Conservation (phyloP, 768 basidiomycete genomes). For the Lactarius tabidus region DNA sequence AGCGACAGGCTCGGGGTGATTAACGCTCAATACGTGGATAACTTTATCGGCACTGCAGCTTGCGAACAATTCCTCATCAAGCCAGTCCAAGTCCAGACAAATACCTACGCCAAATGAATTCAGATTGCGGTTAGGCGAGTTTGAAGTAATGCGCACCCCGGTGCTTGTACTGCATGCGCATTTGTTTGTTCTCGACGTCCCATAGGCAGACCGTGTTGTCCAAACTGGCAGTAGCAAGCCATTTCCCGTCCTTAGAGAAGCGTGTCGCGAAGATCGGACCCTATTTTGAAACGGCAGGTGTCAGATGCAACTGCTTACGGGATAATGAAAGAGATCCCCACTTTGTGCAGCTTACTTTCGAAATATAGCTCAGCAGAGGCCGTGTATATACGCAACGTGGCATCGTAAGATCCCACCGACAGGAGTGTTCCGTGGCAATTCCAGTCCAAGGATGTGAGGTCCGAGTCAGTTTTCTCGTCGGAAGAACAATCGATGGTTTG, state of each 20-base stretch:
- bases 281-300: slow-evolving; percentile 35
- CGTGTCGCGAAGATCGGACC: slow-evolving; percentile 76
- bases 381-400: slow-evolving; percentile 64
- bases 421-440: slow-evolving; percentile 66
- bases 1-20: slow-evolving; percentile 49
- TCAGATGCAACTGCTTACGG: background rate
- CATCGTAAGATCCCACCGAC: slow-evolving; percentile 76
- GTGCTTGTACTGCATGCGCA: slow-evolving; percentile 65
- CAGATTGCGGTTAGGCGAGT: background rate
- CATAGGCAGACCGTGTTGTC: slow-evolving; percentile 77
- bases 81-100: slow-evolving; percentile 79
- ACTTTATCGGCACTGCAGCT: slow-evolving; percentile 68
- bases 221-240: slow-evolving; percentile 72
- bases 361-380: slow-evolving; percentile 59
- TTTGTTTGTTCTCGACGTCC: slow-evolving; percentile 59
- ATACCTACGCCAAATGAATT: slow-evolving; percentile 44
- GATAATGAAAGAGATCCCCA: slow-evolving; percentile 32
- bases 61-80: slow-evolving; percentile 64
- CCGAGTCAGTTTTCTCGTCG: slow-evolving; percentile 45
- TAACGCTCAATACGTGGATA: slow-evolving; percentile 58
- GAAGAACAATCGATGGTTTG: slow-evolving; percentile 48
- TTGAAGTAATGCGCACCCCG: slow-evolving; percentile 43
- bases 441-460: slow-evolving; percentile 78
- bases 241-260: slow-evolving; percentile 70
- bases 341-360: slow-evolving; percentile 60